Evolutionary conservation across 2,329 filamentous ascomycete species (phyloP).

Genomic region (Aureobasidium subglaciale): DNA sequence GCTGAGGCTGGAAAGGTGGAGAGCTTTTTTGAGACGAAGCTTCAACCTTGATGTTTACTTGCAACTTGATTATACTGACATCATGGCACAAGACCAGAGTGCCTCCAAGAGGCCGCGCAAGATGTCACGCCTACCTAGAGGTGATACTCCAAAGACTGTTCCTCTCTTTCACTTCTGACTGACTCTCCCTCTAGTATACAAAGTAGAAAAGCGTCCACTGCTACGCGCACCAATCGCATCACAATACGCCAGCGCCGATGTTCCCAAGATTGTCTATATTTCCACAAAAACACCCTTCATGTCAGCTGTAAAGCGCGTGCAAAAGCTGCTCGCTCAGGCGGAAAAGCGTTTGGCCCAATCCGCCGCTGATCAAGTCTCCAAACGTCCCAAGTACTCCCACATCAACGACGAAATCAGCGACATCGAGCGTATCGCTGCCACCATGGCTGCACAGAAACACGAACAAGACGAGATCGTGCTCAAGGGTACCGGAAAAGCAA

Average conservation of each 20-base stretch:
- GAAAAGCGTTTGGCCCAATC: constrained; percentile 44
- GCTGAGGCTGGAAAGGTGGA: neutral
- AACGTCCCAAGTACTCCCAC: constrained; percentile 13
- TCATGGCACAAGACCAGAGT: neutral
- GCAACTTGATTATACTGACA: neutral
- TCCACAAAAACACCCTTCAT: constrained; percentile 60
- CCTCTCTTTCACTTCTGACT: neutral
- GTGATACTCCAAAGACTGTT: constrained; percentile 12
- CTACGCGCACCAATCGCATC: constrained; percentile 49
- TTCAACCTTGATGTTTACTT: neutral
- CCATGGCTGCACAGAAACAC: constrained; percentile 28
- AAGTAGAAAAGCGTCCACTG: constrained; percentile 50
- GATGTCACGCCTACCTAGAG: constrained; percentile 20
- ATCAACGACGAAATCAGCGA: constrained; percentile 11
- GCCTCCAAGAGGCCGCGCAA: constrained; percentile 15
- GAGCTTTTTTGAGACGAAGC: neutral
- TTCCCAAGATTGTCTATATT: constrained; percentile 58
- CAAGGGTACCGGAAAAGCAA: constrained; percentile 60
- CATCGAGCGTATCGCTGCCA: constrained; percentile 11
- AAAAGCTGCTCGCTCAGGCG: constrained; percentile 53
- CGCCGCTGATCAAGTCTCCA: constrained; percentile 26
- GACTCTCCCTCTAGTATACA: constrained; percentile 33
- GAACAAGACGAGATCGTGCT: constrained; percentile 49
- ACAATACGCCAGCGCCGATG: constrained; percentile 42
- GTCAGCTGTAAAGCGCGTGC: constrained; percentile 58